These are phyloP conservation scores for Cladophialophora carrionii DNA, from an alignment of 2,329 filamentous ascomycete species.

Conservation along the genomic window DNA sequence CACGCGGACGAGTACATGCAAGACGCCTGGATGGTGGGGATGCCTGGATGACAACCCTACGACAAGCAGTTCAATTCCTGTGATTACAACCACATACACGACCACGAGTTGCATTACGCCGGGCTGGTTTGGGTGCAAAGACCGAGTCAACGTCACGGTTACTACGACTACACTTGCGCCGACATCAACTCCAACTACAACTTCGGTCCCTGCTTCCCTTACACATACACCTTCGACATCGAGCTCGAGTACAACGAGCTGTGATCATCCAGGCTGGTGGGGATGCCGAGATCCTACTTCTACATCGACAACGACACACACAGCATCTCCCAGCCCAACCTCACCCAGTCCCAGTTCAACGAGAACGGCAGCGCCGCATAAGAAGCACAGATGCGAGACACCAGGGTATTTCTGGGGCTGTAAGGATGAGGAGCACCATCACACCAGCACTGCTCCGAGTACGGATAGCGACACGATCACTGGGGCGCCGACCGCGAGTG, in stretches of 20 bases:
- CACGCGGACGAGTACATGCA: conserved; percentile 80
- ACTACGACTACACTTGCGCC: conserved; percentile 39
- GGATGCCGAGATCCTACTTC: conserved; percentile 46
- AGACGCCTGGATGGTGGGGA: conserved; percentile 92
- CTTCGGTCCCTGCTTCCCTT: conserved; percentile 39
- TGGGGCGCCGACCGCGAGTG: conserved; percentile 37
- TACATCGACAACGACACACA: conserved; percentile 31
- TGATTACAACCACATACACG: conserved; percentile 43
- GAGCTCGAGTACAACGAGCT: conserved; percentile 43
- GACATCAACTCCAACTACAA: conserved; percentile 33
- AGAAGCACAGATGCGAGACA: conserved; percentile 48
- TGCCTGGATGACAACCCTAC: conserved; percentile 56
- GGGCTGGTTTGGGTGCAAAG: conserved; percentile 51
- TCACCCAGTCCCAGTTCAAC: conserved; percentile 27
- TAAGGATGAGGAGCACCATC: conserved; percentile 42
- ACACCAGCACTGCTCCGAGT: conserved; percentile 40
- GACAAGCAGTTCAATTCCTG: conserved; percentile 42
- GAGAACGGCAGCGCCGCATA: conserved; percentile 24
- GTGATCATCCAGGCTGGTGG: conserved; percentile 46
- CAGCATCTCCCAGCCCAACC: conserved; percentile 27
- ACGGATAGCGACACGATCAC: conserved; percentile 24
- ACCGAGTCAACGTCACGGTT: conserved; percentile 42
- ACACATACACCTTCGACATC: conserved; percentile 31
- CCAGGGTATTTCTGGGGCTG: conserved; percentile 64
- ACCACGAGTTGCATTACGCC: conserved; percentile 49